Base-by-base conservation (phyloP, 176 grass and related monocot genomes). In the Aegilops bicornis region DNA sequence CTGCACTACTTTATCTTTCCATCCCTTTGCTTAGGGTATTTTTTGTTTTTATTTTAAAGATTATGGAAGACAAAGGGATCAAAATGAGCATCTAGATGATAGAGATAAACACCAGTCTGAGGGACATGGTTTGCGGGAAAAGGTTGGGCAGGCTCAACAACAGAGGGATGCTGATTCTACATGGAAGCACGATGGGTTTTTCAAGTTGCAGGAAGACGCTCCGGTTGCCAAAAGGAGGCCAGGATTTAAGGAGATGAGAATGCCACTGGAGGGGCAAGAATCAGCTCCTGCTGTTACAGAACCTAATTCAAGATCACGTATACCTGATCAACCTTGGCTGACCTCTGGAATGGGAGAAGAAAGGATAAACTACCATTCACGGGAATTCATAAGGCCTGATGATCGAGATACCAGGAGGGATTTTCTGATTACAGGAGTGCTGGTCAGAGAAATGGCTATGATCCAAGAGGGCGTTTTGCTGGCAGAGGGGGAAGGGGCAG, bases 141-240 rank as follows among this genome's bases (percentile, higher is more conserved):
- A 66, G 42, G 63, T 61, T 79, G 86, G 80, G 32, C 88, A 70
- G 37, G 33, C 54, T 73, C 84, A 90, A 70, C 73, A 78, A 65
- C 78, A 69, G 32, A 86, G 33, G 36, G 81, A 85, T 47, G 79
- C 80, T 58, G 76, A 92, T 78, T 94, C 76, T 76, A 62, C 33
- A 87, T 88, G 87, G 88, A 92, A 68, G 78, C 88, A 95, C 80
- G 96, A 96, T 94, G 66, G 84, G 39, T 94, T 84, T 92, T 89
- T 89, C 66, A 61, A 96, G 72, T 72, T 91, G 88, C 89, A 94
- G 42, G 69, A 83, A 82, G 82, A 90, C 45, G 67, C 62, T 13
- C 87, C 74, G 22, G 77, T 69, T 69, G 67, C 85, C 81, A 90
- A 90, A 73, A 91, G 64, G 83, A 91, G 91, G 32, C 78, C 84